These are phyloP conservation scores for Avena sativa DNA, from an alignment of 176 grass and related monocot species.

Conservation along the genomic window DNA sequence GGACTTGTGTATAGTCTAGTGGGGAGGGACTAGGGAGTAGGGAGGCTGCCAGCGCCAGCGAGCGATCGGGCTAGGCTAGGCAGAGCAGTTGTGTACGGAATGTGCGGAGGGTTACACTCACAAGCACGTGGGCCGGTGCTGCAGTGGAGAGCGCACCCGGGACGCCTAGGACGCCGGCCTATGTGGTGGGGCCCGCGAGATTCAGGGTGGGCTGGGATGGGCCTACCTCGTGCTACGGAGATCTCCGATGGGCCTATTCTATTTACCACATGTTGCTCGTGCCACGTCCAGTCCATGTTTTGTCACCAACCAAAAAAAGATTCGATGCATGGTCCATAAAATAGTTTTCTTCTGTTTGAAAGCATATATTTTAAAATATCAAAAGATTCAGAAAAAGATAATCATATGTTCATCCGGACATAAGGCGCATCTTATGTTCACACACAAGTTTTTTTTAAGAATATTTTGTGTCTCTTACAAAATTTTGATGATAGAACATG, in stretches of 20 bases:
- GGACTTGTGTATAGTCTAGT: neutral
- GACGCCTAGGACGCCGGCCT: neutral
- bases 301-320: neutral
- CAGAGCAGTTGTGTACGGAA: conserved; percentile 6
- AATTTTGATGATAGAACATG: too few species aligned
- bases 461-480: too few species aligned
- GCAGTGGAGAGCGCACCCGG: neutral
- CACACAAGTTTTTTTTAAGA: too few species aligned
- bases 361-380: too few species aligned
- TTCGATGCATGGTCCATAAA: too few species aligned
- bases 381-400: too few species aligned
- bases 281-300: neutral
- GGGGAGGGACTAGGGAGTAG: too few species aligned
- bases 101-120: neutral
- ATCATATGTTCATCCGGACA: too few species aligned
- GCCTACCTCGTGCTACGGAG: neutral
- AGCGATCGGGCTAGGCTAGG: neutral
- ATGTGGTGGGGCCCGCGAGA: neutral
- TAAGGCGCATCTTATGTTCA: too few species aligned
- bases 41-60: neutral
- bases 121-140: conserved; percentile 42
- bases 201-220: neutral
- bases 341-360: too few species aligned
- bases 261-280: neutral
- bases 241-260: neutral